Conservation (phyloP, 1,284 basidiomycete species). For the Clitocybe nebularis region DNA sequence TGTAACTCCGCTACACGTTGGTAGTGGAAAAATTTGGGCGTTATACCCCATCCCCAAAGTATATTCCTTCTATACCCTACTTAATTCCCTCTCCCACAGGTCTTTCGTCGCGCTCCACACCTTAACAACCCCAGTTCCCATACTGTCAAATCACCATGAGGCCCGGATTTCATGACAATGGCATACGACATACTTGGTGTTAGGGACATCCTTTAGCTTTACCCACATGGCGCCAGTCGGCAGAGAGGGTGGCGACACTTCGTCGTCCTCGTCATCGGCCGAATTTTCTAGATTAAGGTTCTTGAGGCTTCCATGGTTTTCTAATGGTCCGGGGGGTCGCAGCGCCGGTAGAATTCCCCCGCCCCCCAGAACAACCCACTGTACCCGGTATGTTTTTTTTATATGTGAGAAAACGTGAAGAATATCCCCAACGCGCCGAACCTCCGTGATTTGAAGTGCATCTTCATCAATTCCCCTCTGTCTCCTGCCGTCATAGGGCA, state of each 20-base stretch:
- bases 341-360: slow-evolving; percentile 36
- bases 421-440: slow-evolving; percentile 60
- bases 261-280: slow-evolving; percentile 14
- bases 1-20: too few species aligned
- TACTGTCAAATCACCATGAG: slow-evolving; percentile 30
- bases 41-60: too few species aligned
- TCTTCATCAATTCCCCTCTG: slow-evolving; percentile 2
- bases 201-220: slow-evolving; percentile 46
- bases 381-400: slow-evolving; percentile 82
- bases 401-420: slow-evolving; percentile 90
- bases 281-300: slow-evolving; percentile 15
- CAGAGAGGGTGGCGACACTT: slow-evolving; percentile 10
- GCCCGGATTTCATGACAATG: slow-evolving; percentile 11
- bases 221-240: slow-evolving; percentile 43
- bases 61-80: neutral
- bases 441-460: slow-evolving; percentile 36
- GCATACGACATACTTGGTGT: slow-evolving; percentile 55
- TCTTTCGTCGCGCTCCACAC: slow-evolving; percentile 47
- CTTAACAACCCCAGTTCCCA: slow-evolving; percentile 60
- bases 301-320: too few species aligned
- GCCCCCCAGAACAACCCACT: slow-evolving; percentile 65
- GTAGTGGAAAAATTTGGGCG: too few species aligned
- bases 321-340: too few species aligned
- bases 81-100: slow-evolving; percentile 28
- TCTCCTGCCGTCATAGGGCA: slow-evolving; percentile 6